These are phyloP conservation scores for Mrakia blollopis DNA, from an alignment of 768 basidiomycete species.

Conservation along the genomic window DNA sequence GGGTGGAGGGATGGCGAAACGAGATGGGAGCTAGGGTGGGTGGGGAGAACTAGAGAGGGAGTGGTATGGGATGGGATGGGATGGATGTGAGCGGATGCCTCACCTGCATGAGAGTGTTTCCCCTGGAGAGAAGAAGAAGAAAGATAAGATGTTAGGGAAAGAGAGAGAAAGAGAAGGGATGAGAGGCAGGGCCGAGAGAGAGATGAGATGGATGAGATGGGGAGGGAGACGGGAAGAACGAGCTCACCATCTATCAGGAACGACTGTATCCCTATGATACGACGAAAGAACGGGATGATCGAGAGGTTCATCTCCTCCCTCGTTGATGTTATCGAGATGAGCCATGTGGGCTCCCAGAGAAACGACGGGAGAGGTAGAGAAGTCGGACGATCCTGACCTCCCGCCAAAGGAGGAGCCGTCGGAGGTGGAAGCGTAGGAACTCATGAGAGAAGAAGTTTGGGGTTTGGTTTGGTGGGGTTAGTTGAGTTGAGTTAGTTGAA, in stretches of 20 bases:
- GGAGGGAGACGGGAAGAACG: not conserved
- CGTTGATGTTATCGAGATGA: slow-evolving; percentile 2
- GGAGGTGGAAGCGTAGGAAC: too few relatives aligned
- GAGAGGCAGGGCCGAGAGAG: too few relatives aligned
- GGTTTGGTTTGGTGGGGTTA: too few relatives aligned
- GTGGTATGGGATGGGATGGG: not conserved
- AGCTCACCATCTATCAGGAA: not conserved
- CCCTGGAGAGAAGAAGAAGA: not conserved
- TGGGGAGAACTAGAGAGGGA: not conserved
- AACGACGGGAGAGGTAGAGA: not conserved
- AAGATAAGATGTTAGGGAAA: not conserved
- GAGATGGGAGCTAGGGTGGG: too few relatives aligned
- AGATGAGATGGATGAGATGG: not conserved
- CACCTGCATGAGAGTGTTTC: not conserved
- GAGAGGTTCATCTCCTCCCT: not conserved
- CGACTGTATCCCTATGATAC: not conserved
- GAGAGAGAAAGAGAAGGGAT: not conserved
- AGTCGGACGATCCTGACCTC: not conserved
- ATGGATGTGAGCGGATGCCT: not conserved
- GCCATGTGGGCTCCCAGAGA: not conserved
- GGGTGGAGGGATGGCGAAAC: too few relatives aligned
- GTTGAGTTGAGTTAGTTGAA: too few relatives aligned
- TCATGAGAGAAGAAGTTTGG: too few relatives aligned
- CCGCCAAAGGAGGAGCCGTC: too few relatives aligned
- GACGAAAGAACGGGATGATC: not conserved